Conservation (phyloP, 164 flowering plant species). For the Buxus sempervirens region DNA sequence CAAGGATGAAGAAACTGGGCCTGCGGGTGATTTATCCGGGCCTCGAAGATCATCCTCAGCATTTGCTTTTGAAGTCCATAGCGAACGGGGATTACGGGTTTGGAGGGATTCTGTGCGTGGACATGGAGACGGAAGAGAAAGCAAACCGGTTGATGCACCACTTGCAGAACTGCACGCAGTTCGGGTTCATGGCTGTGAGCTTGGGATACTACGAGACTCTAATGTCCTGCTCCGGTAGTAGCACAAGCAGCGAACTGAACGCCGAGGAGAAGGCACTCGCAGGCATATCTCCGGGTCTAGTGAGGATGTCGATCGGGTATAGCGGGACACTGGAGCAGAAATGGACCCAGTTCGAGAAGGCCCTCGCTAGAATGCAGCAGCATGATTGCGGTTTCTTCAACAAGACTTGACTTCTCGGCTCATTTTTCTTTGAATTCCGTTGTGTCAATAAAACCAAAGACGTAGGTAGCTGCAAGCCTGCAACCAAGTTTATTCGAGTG, state of each 20-base stretch:
- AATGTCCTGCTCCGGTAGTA: slow-evolving; percentile 94
- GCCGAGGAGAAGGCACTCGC: slow-evolving; percentile 62
- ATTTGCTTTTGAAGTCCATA: slow-evolving; percentile 48
- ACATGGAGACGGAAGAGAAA: slow-evolving; percentile 81
- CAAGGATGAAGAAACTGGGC: slow-evolving; percentile 75
- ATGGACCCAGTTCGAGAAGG: slow-evolving; percentile 83
- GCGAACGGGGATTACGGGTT: slow-evolving; percentile 69
- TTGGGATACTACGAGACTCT: slow-evolving; percentile 94
- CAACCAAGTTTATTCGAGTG: too few species aligned
- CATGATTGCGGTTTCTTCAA: slow-evolving; percentile 14
- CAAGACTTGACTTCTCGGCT: background rate
- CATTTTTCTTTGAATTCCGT: too few species aligned
- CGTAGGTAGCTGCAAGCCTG: too few species aligned
- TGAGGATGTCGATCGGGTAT: slow-evolving; percentile 91
- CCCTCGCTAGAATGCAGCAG: slow-evolving; percentile 51
- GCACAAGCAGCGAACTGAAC: slow-evolving; percentile 87
- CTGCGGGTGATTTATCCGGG: slow-evolving; percentile 91
- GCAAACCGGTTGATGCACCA: slow-evolving; percentile 70
- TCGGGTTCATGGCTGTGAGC: slow-evolving; percentile 93
- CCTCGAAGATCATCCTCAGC: slow-evolving; percentile 82
- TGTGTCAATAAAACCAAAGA: too few species aligned
- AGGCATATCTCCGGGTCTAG: slow-evolving; percentile 83
- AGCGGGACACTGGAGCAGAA: slow-evolving; percentile 80
- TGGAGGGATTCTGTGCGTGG: slow-evolving; percentile 76
- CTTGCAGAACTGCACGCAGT: slow-evolving; percentile 69